Evolutionary conservation across 768 basidiomycete genomes (phyloP).

Genomic region (Suillus weaverae): DNA sequence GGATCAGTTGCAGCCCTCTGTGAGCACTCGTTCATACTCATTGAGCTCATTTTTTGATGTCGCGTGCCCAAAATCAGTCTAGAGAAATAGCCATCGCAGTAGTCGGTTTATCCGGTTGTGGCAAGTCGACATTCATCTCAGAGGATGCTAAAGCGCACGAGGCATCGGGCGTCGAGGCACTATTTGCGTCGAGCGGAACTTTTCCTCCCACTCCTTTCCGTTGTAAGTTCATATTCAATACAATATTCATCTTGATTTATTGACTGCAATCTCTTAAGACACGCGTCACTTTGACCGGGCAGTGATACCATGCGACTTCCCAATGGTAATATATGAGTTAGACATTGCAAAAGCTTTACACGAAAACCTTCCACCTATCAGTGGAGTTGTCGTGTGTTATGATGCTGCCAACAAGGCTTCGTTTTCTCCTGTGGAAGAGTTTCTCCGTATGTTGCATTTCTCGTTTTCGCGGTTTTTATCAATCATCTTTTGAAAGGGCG

Average conservation of each 20-base stretch:
- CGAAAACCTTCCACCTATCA: constrained; percentile 54
- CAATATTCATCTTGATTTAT: constrained; percentile 7
- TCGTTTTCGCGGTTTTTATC: constrained; percentile 10
- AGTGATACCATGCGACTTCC: constrained; percentile 41
- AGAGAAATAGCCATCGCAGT: constrained; percentile 66
- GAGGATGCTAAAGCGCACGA: constrained; percentile 70
- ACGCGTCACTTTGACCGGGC: constrained; percentile 34
- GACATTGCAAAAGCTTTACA: constrained; percentile 50
- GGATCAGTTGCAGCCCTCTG: constrained; percentile 36
- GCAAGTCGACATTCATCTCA: constrained; percentile 81
- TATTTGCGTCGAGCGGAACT: constrained; percentile 33
- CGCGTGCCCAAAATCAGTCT: constrained; percentile 21
- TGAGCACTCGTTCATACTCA: constrained; percentile 18
- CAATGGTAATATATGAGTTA: constrained; percentile 55
- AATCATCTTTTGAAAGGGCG: constrained; percentile 44
- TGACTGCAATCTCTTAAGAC: constrained; percentile 33
- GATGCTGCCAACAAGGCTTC: constrained; percentile 66
- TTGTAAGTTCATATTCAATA: constrained; percentile 33
- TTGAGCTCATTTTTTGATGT: constrained; percentile 10
- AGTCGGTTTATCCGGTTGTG: constrained; percentile 75
- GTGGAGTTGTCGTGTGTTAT: constrained; percentile 87
- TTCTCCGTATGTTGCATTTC: constrained; percentile 60
- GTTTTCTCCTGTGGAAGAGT: constrained; percentile 61
- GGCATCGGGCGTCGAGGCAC: constrained; percentile 43
- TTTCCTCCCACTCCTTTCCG: constrained; percentile 36